A percentile compares a stretch with the other conserved stretches of the same genome.
Conservation (phyloP, 1,139 yeast genomes). For the Yamadazyma aaseri region DNA sequence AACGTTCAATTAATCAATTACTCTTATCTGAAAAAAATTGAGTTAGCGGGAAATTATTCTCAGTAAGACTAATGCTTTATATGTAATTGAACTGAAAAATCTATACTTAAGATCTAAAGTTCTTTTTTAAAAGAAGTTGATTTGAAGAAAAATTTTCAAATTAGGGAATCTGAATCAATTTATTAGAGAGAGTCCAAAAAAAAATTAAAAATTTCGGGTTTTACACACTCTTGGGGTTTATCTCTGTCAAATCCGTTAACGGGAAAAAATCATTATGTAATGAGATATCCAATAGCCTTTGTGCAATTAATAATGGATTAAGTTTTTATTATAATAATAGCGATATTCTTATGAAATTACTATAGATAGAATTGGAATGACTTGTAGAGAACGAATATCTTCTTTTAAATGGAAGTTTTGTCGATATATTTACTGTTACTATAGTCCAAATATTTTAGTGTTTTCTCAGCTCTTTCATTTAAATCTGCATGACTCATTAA, state of each 20-base stretch:
- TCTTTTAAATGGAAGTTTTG: too few relatives aligned
- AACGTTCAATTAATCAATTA: neutral
- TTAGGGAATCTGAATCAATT: neutral
- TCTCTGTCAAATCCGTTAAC: slow-evolving; percentile 13
- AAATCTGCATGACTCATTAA: slow-evolving; percentile 4
- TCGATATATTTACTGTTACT: too few relatives aligned
- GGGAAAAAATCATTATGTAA: slow-evolving; percentile 6
- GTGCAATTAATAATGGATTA: slow-evolving; percentile 4
- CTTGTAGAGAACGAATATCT: too few relatives aligned
- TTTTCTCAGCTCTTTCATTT: too few relatives aligned
- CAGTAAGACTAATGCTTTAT: too few relatives aligned
- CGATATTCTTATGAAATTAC: too few relatives aligned
- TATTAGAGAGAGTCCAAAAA: slow-evolving; percentile 1
- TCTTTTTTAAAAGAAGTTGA: neutral
- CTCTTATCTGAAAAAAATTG: slow-evolving; percentile 2
- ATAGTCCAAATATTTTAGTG: too few relatives aligned
- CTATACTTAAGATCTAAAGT: slow-evolving; percentile 1
- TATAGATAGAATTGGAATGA: too few relatives aligned
- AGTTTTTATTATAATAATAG: too few relatives aligned
- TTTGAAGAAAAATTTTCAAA: slow-evolving; percentile 1
- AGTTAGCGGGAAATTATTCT: slow-evolving; percentile 6
- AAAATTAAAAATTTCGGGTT: neutral
- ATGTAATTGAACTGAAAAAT: neutral
- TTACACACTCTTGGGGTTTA: slow-evolving; percentile 1
- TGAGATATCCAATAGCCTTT: slow-evolving; percentile 1